Evolutionary conservation across 805 yeast genomes (phyloP).

Genomic region (Kazachstania kunashirensis): DNA sequence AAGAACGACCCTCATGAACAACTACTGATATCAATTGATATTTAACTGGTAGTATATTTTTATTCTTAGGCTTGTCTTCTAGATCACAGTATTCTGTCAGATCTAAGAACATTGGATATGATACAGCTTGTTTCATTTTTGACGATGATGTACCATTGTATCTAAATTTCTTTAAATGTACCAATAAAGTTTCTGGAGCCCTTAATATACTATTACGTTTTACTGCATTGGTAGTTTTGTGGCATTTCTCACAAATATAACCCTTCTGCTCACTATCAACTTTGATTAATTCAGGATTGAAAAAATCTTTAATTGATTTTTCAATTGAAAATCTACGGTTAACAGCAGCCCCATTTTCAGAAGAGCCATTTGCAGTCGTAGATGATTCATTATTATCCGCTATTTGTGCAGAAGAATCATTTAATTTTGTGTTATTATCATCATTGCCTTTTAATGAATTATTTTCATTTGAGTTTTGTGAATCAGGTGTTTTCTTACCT

Average conservation of each 20-base stretch:
- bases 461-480: background rate
- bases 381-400: background rate
- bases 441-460: background rate
- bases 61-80: constrained; percentile 9
- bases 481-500: constrained; percentile 32
- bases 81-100: constrained; percentile 49
- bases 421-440: too few species aligned
- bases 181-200: constrained; percentile 79
- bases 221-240: constrained; percentile 62
- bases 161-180: constrained; percentile 86
- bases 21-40: constrained; percentile 77
- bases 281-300: constrained; percentile 69
- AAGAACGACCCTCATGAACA: constrained; percentile 89
- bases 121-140: constrained; percentile 79
- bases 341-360: constrained; percentile 9
- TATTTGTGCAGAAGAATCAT: background rate
- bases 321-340: constrained; percentile 50
- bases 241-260: constrained; percentile 82
- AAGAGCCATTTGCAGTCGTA: background rate
- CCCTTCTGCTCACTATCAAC: constrained; percentile 66
- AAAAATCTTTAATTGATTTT: constrained; percentile 69
- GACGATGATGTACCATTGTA: constrained; percentile 72
- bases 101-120: constrained; percentile 71
- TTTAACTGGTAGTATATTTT: constrained; percentile 34
- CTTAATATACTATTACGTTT: constrained; percentile 65